Base-by-base conservation (phyloP, 2,329 filamentous ascomycete species). In the Exophiala bonariae region DNA sequence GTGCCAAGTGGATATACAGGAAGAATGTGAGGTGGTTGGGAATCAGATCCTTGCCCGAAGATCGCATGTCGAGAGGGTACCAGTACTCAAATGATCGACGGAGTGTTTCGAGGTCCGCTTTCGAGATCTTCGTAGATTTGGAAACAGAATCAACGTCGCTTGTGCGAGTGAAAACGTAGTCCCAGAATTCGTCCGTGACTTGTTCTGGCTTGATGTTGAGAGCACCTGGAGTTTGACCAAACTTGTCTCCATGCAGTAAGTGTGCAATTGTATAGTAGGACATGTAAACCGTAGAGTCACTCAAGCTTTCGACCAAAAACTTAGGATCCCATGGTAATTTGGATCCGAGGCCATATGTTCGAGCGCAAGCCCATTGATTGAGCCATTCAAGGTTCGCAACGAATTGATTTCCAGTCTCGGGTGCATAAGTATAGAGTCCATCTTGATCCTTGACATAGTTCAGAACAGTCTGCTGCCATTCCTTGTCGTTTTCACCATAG, bases 21-120 rank as follows among this genome's bases (percentile, higher is more conserved):
- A 87, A 93, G 77, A 97, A 96, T 10, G 90, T 96, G 62, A 99
- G 75, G 71, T 97, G 93, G 73, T 95, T 96, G 54, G 87, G 85
- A 59, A 95, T 91, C 55, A 96, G 75, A 66, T 96, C 92, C 76
- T 97, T 97, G 60, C 92, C 93, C 28, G 87, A 93, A 33, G 87
- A 83, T 60, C 90, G 81, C 58, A 96, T 76, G 63, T 97, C 92
- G 41, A 97, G 76, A 32, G 93, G 93, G 69, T 97, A 99, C 77
- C 89, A 97, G 79, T 96, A 99, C 67, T 93, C 86, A 61, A 97
- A 97, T 61, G 95, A 89, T 63, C 91, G 81, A 51, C 90, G 81
- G 86, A 99, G 86, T 32, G 81, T 79, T 63, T 88, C 81, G 35
- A 99, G 77, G 3, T 81, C 81, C 51, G 85, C 81, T 68, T 85